Base-by-base conservation (phyloP, 2,329 filamentous ascomycete genomes). In the Magnaporthales sp. region DNA sequence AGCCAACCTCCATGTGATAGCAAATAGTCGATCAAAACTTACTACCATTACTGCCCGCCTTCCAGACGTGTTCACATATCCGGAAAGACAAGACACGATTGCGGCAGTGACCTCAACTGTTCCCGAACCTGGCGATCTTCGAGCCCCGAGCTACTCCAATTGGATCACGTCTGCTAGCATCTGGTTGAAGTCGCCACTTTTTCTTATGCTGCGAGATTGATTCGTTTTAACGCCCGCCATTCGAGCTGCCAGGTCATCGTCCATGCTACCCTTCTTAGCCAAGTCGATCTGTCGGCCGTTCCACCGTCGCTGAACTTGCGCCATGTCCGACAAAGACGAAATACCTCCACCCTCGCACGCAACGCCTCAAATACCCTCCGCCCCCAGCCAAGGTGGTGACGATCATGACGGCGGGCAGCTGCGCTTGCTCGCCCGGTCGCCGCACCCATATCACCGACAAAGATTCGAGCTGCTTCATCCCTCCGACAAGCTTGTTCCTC, bases 361-460 rank as follows among this genome's bases (percentile, higher is more conserved):
- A 60, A 22, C 51, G 29, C 64, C 64, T 31, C 54, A 46, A 3
- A 22, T 32, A 26, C 19, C 51, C 29, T n/a, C 46, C 19, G 19
- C 64, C 6, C 29, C 24, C 7, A 27, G 27, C 19, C 15, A 56
- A 26, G 19, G 73, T 66, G 64, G 62, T 19, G 56, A 29, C 22
- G 56, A 66, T 26, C 61, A 13, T 24, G 46, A 38, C 30, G 22
- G 15, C 61, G 76, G 78, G 63, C 72, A 69, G 64, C 72, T 86
- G 72, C 81, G 83, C 72, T 75, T 79, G 62, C 80, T 84, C 68
- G 84, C 83, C 66, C 85, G 89, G 71, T 88, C 88, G 60, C 88
- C 89, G 62, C 87, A 91, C 74, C 89, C 89, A 1, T 91, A 91
- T 72, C 85, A 86, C 72, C 86, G 83, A 72, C 85, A 84, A 67